These are phyloP conservation scores for Cadophora malorum DNA, from an alignment of 2,329 filamentous ascomycete genomes.

Conservation along the genomic window DNA sequence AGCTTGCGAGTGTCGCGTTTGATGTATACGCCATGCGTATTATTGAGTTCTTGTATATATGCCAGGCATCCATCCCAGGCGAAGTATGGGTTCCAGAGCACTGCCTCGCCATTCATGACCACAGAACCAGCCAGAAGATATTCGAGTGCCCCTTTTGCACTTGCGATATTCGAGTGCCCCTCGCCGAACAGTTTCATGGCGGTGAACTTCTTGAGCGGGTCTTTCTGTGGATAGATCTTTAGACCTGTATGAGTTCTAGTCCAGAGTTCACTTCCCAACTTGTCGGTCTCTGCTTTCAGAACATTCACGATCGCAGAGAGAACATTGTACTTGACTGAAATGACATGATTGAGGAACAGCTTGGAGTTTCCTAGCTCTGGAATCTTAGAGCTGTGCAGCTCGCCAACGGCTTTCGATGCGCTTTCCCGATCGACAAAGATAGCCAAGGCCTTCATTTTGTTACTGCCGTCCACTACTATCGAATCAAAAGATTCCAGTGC, in stretches of 20 bases:
- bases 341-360: slow-evolving; percentile 48
- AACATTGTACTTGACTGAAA: slow-evolving; percentile 50
- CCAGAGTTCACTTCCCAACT: not conserved
- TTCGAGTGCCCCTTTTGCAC: not conserved
- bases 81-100: not conserved
- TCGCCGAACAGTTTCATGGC: not conserved
- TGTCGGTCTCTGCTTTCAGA: not conserved
- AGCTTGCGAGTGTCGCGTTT: not conserved
- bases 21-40: not conserved
- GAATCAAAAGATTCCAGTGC: slow-evolving; percentile 25
- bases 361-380: slow-evolving; percentile 44
- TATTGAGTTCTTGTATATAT: not conserved
- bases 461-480: not conserved
- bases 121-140: not conserved
- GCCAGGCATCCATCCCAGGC: not conserved
- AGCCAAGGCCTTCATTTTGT: slow-evolving; percentile 49
- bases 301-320: slow-evolving; percentile 10
- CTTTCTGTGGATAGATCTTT: not conserved
- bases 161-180: not conserved
- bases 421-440: slow-evolving; percentile 49
- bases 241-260: not conserved
- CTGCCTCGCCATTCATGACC: not conserved
- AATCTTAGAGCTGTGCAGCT: slow-evolving; percentile 45
- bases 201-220: not conserved
- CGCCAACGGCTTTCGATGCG: slow-evolving; percentile 46